Evolutionary conservation across 257 asterid genomes (phyloP).

Genomic region (Salvia splendens): DNA sequence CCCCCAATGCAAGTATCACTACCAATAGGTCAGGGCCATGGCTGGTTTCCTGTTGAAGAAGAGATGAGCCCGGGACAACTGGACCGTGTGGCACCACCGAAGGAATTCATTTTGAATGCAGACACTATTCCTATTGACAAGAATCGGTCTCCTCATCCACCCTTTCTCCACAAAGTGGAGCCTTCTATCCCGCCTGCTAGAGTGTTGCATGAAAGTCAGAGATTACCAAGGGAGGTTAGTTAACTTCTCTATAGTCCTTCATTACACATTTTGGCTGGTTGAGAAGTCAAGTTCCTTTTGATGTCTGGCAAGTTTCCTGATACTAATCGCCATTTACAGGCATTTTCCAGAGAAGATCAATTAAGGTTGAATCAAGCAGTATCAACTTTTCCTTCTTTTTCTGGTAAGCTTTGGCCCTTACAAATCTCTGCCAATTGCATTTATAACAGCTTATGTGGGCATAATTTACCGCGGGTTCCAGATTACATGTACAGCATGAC

Average conservation of each 20-base stretch:
- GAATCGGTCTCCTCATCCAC: conserved; percentile 52
- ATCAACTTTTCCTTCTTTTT: conserved; percentile 58
- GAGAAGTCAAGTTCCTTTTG: no score
- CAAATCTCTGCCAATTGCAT: not conserved
- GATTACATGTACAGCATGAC: no score
- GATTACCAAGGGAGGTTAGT: conserved; percentile 70
- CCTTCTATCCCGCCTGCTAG: conserved; percentile 60
- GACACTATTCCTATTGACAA: conserved; percentile 66
- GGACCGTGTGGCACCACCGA: conserved; percentile 54
- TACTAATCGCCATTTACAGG: no score
- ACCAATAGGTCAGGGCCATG: conserved; percentile 61
- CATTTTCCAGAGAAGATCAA: conserved; percentile 37
- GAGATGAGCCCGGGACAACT: conserved; percentile 64
- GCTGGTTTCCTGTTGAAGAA: conserved; percentile 89
- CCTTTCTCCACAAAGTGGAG: conserved; percentile 65
- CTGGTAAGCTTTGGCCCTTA: conserved; percentile 46
- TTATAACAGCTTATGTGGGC: no score
- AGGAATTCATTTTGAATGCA: conserved; percentile 49
- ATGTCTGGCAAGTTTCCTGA: no score
- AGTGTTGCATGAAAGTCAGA: conserved; percentile 53
- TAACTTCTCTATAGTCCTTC: conserved; percentile 15
- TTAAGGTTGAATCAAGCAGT: conserved; percentile 59
- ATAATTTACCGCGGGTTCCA: no score
- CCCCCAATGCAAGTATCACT: conserved; percentile 65
- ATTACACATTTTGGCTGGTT: not conserved